Evolutionary conservation across 2,329 filamentous ascomycete species (phyloP), one percentile per base, ranked within the genome.

Genomic region (Zelopaecilomyces penicillatus): DNA sequence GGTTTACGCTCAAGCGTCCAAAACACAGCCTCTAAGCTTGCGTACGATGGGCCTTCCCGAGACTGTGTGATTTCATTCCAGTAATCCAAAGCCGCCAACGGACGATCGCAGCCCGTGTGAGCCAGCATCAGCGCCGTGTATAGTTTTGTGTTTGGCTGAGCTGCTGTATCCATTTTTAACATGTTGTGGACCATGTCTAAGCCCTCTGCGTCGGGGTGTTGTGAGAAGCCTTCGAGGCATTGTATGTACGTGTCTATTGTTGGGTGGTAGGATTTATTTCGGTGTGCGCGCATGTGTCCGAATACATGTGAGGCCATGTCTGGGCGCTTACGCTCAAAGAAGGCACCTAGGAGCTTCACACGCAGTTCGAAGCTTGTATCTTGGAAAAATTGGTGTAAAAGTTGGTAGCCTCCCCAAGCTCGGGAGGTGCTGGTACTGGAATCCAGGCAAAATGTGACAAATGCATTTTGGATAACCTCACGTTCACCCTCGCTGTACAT

Each of bases 301-400:
- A 98, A 96, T 31, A 95, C 81, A 50, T 89, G 75, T 39, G 80
- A 81, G 3, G 87, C 90, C 76, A 96, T 89, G 57, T 97, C 90
- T 9, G 87, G 75, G 8, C 89, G 80, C 29, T 78, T 74, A 34
- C 88, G 82, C 6, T 74, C 67, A 59, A 94, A 95, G 65, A 97
- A 96, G 26, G 76, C 72, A 26, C 82, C 75, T 86, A 98, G 95
- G 37, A 96, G 71, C 28, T 73, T 65, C 10, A 82, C 80, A 7
- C 91, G 83, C 41, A 77, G 71, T 3, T 73, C 68, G 5, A 80
- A 71, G n/a, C 78, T 71, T 1, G 83, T 83, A 56, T 84, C 81
- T 5, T 77, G 73, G 62, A 83, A 83, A 59, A 78, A 76, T 45
- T 82, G 76, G 6, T 76, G 71, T 30, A 83, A 64, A n/a, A 84